Percentiles rank a stretch among this genome's conserved stretches.
phyloP scores from a whole-genome alignment of 1,139 yeast genomes.

The Taphrina communis region DNA sequence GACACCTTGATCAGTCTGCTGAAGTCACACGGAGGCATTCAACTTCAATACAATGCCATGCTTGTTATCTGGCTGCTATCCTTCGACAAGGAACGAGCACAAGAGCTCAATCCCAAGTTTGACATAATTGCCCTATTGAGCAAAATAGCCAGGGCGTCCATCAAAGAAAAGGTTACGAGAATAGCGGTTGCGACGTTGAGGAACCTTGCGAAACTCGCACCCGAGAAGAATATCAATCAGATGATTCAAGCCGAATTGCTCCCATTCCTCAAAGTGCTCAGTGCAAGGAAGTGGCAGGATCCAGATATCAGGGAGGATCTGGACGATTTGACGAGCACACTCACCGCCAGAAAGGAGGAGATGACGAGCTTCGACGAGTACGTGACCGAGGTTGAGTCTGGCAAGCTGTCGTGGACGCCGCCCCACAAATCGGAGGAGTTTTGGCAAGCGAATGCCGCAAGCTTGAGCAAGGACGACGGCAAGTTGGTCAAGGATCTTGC shows the following conservation, averaged over 20 bases:
- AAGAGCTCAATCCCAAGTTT: constrained; percentile 55
- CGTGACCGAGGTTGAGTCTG: constrained; percentile 78
- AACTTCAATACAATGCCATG: constrained; percentile 79
- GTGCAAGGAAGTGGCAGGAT: constrained; percentile 91
- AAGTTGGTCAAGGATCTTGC: constrained; percentile 67
- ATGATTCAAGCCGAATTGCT: constrained; percentile 79
- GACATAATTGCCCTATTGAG: constrained; percentile 62
- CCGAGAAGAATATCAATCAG: constrained; percentile 63
- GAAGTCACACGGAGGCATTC: constrained; percentile 63
- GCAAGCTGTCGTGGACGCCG: constrained; percentile 86
- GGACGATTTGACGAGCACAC: constrained; percentile 60
- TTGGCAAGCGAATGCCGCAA: constrained; percentile 81
- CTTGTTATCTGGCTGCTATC: constrained; percentile 84
- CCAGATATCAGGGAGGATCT: constrained; percentile 85
- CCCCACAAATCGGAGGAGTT: constrained; percentile 86
- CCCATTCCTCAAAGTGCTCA: constrained; percentile 68
- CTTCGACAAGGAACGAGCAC: constrained; percentile 65
- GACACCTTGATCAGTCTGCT: constrained; percentile 62
- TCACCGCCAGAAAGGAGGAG: constrained; percentile 74
- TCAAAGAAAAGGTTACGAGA: constrained; percentile 89
- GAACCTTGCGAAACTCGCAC: constrained; percentile 52
- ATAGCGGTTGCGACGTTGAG: constrained; percentile 69
- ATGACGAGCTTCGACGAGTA: constrained; percentile 94
- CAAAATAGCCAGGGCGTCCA: constrained; percentile 74
- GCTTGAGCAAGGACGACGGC: constrained; percentile 76